These are phyloP conservation scores for Acer negundo DNA, from an alignment of 345 rosid genomes.

Conservation along the genomic window DNA sequence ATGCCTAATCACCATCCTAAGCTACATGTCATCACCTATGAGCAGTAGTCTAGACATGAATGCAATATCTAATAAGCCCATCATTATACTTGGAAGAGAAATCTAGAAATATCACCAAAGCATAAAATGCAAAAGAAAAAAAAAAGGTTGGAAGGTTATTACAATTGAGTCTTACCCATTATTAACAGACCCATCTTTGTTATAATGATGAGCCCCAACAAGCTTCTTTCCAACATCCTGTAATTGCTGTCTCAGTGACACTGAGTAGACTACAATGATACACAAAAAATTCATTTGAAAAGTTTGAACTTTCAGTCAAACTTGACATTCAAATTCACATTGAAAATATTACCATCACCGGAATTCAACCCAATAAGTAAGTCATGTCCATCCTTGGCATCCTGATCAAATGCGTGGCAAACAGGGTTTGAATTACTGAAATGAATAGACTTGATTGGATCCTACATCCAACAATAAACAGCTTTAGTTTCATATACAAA, in stretches of 20 bases:
- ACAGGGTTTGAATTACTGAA: constrained; percentile 91
- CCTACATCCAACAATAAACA: constrained; percentile 53
- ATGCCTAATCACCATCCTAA: background rate
- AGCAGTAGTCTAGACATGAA: background rate
- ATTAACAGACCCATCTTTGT: constrained; percentile 93
- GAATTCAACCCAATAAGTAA: constrained; percentile 88
- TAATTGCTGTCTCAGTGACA: constrained; percentile 94
- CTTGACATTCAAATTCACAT: constrained; percentile 21
- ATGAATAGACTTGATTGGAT: constrained; percentile 96
- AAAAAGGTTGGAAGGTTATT: background rate
- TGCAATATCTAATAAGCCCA: constrained; percentile 1
- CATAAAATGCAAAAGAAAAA: background rate
- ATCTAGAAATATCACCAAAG: constrained; percentile 7
- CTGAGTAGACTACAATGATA: constrained; percentile 83
- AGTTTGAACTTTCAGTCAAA: constrained; percentile 23
- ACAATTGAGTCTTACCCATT: constrained; percentile 58
- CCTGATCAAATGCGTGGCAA: constrained; percentile 94
- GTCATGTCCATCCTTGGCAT: constrained; percentile 99
- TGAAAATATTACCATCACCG: constrained; percentile 78
- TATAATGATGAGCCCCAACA: constrained; percentile 89
- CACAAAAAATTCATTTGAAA: constrained; percentile 30
- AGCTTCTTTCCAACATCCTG: constrained; percentile 98
- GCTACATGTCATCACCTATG: background rate
- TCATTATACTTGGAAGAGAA: constrained; percentile 4
- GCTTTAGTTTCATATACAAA: constrained; percentile 18